Conservation (phyloP, 805 yeast genomes). For the fission yeast (Schizosaccharomyces pombe) region ASM294v3 CU329670.1:3720001-3720500, state of each 20-base stretch:
- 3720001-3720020: slow-evolving; percentile 29
- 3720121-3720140: slow-evolving; percentile 54
- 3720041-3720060: slow-evolving; percentile 64
- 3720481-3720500: slow-evolving; percentile 32
- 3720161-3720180: slow-evolving; percentile 25
- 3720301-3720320: slow-evolving; percentile 68
- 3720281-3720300: slow-evolving; percentile 55
- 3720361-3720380: slow-evolving; percentile 30
- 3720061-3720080: slow-evolving; percentile 83
- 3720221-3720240: slow-evolving; percentile 14
- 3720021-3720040: slow-evolving; percentile 42
- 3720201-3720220: slow-evolving; percentile 14
- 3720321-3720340: slow-evolving; percentile 67
- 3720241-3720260: neutral
- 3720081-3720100: slow-evolving; percentile 84
- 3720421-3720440: slow-evolving; percentile 72
- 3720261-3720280: slow-evolving; percentile 34
- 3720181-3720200: slow-evolving; percentile 31
- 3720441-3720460: slow-evolving; percentile 58
- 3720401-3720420: slow-evolving; percentile 56
- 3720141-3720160: slow-evolving; percentile 31
- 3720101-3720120: slow-evolving; percentile 72
- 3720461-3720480: slow-evolving; percentile 42
- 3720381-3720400: slow-evolving; percentile 67
- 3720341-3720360: slow-evolving; percentile 57